These are phyloP conservation scores for Hortaea sp. DNA, from an alignment of 2,329 filamentous ascomycete species.

Conservation along the genomic window DNA sequence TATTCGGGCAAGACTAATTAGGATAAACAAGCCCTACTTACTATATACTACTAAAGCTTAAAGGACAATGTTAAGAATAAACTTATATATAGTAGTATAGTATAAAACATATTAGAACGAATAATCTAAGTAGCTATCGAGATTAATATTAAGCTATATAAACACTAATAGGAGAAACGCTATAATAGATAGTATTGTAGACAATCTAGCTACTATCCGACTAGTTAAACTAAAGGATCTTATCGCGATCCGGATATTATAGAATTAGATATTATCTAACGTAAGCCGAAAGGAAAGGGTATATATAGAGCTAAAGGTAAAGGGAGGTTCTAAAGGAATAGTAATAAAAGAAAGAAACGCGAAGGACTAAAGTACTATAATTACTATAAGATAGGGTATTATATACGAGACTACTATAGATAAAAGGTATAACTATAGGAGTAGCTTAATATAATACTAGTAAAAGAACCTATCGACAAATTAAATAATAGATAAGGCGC, in stretches of 20 bases:
- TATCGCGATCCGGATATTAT: not conserved
- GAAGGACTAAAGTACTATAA: not conserved
- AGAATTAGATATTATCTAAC: not conserved
- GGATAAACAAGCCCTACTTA: too few relatives aligned
- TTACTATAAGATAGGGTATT: not conserved
- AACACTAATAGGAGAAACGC: too few relatives aligned
- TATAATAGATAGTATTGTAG: not conserved
- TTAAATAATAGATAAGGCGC: too few relatives aligned
- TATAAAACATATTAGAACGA: not conserved
- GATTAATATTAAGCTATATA: not conserved
- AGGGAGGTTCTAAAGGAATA: too few relatives aligned
- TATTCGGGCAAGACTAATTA: too few relatives aligned
- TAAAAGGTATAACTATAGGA: too few relatives aligned
- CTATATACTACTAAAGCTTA: too few relatives aligned
- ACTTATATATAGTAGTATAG: too few relatives aligned
- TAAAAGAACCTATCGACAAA: too few relatives aligned
- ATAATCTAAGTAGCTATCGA: not conserved
- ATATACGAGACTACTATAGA: too few relatives aligned
- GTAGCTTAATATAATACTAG: too few relatives aligned
- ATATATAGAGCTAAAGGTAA: conserved; percentile 8
- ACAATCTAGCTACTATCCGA: not conserved
- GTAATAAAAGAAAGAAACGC: not conserved
- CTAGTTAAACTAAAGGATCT: not conserved
- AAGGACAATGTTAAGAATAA: conserved; percentile 7
- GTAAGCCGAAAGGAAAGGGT: conserved; percentile 5